A percentile compares a stretch with the other conserved stretches of the same genome.
Evolutionary conservation across 306 rosid genomes (phyloP).

Genomic region (Fragaria vesca): DNA sequence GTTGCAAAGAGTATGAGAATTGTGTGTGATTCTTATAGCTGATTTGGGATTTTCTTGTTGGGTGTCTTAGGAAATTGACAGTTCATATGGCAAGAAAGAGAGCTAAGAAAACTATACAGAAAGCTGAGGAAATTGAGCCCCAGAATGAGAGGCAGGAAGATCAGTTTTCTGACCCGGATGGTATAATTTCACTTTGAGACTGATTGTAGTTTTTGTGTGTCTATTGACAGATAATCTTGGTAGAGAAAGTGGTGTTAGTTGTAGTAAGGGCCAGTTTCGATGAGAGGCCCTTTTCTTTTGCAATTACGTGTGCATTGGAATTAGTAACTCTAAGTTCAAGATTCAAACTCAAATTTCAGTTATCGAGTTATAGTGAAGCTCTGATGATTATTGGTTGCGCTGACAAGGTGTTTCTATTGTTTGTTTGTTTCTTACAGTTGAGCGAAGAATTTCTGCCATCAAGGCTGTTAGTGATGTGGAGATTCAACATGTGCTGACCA

Average conservation of each 20-base stretch:
- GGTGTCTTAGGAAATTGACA: background rate
- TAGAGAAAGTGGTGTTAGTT: background rate
- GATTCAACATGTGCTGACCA: conserved; percentile 58
- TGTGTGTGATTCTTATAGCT: background rate
- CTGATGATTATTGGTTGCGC: background rate
- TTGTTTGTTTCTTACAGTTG: conserved; percentile 35
- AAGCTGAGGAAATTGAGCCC: conserved; percentile 24
- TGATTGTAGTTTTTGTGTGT: background rate
- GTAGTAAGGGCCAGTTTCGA: background rate
- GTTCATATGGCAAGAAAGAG: conserved; percentile 52
- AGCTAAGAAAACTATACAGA: conserved; percentile 36
- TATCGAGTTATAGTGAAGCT: background rate
- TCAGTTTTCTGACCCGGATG: conserved; percentile 51
- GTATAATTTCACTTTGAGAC: conserved; percentile 21
- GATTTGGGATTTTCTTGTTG: background rate
- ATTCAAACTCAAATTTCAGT: no score
- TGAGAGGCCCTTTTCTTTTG: background rate
- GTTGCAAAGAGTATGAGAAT: no score
- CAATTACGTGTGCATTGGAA: background rate
- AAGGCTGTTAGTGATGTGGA: conserved; percentile 82
- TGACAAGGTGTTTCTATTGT: conserved; percentile 2
- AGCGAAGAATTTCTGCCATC: conserved; percentile 58
- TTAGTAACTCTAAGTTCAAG: background rate
- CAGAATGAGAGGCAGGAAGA: conserved; percentile 31
- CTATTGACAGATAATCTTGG: background rate